Base-by-base conservation (phyloP, 2,329 filamentous ascomycete genomes). In the Lithohypha guttulata region DNA sequence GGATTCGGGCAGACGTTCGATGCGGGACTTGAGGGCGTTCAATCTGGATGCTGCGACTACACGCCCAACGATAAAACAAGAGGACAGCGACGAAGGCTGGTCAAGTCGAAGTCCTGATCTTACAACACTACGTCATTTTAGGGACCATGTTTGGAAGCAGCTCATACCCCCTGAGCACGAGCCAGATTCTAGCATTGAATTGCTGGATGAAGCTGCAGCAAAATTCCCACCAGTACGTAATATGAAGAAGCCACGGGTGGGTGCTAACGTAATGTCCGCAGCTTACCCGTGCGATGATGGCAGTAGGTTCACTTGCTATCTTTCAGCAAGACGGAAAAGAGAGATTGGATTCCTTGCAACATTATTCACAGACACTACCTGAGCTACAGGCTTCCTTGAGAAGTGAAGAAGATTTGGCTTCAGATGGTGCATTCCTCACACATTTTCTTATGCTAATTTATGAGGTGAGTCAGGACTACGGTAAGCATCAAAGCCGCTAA, bases 261-360 rank as follows among this genome's bases (percentile, higher is more conserved):
- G 43, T 42, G 34, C 18, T 39, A 31, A 20, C 31, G 36, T 51
- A 33, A 45, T 19, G 33, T 39, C 34, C 38, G 30, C 39, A 72
- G 70, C 62, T 75, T 39, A 66, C 69, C 34, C 68, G 75, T 51
- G 70, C 72, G 6, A 73, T 76, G 46, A 71, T 73, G 59, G 71
- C 71, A 3, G 55, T 76, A n/a, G 69, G 69, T 17, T 69, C 69
- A 13, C 60, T 74, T 29, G 70, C 68, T 48, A 58, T 72, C 29
- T 62, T 64, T 15, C 62, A 65, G 37, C 64, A 60, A 46, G 62
- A 65, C 21, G 62, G 59, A 19, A 59, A 61, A 19, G 61, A 64
- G 37, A 60, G 63, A 37, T 59, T 71, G 41, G 63, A 69, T 47
- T 65, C 68, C 8, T 55, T 72, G 32, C 66, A 72, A 44, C 69